Conservation (phyloP, 2,329 filamentous ascomycete species). For the Geoglossum cookeanum region DNA sequence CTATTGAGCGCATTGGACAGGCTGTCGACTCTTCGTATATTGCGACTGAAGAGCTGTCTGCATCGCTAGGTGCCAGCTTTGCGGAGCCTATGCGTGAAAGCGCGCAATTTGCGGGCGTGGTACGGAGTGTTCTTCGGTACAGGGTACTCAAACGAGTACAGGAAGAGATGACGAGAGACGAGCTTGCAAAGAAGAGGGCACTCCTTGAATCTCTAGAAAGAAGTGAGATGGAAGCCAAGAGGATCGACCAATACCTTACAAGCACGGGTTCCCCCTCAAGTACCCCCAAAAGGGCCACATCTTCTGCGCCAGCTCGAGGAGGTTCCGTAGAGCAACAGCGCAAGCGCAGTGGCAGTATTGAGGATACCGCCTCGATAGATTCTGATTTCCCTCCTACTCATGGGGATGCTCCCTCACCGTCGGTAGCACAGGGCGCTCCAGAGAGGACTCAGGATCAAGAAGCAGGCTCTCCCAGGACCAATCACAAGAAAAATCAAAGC, state of each 20-base stretch:
- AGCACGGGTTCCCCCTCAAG: slow-evolving; percentile 42
- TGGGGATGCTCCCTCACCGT: slow-evolving; percentile 47
- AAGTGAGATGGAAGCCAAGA: slow-evolving; percentile 79
- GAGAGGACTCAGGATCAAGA: slow-evolving; percentile 26
- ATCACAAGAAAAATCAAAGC: slow-evolving; percentile 63
- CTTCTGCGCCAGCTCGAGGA: slow-evolving; percentile 27
- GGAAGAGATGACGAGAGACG: slow-evolving; percentile 91
- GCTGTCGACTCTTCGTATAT: slow-evolving; percentile 93
- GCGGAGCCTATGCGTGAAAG: slow-evolving; percentile 96
- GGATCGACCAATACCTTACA: slow-evolving; percentile 83
- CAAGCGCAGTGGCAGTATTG: slow-evolving; percentile 18
- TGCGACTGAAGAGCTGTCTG: slow-evolving; percentile 77
- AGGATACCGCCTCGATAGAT: slow-evolving; percentile 74
- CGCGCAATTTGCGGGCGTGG: slow-evolving; percentile 89
- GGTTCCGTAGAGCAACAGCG: slow-evolving; percentile 5
- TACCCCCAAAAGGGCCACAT: slow-evolving; percentile 50
- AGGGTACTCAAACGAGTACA: slow-evolving; percentile 86
- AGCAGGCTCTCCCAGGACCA: slow-evolving; percentile 11
- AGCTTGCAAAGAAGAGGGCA: slow-evolving; percentile 68
- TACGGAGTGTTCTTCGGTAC: slow-evolving; percentile 73
- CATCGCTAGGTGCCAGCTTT: slow-evolving; percentile 76
- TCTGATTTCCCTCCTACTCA: slow-evolving; percentile 90
- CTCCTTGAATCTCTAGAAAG: slow-evolving; percentile 78
- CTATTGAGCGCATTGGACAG: slow-evolving; percentile 87
- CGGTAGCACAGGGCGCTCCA: slow-evolving; percentile 47